phyloP scores from a whole-genome alignment of 108 stramenopile genomes.

The Skeletonema grethae region DNA sequence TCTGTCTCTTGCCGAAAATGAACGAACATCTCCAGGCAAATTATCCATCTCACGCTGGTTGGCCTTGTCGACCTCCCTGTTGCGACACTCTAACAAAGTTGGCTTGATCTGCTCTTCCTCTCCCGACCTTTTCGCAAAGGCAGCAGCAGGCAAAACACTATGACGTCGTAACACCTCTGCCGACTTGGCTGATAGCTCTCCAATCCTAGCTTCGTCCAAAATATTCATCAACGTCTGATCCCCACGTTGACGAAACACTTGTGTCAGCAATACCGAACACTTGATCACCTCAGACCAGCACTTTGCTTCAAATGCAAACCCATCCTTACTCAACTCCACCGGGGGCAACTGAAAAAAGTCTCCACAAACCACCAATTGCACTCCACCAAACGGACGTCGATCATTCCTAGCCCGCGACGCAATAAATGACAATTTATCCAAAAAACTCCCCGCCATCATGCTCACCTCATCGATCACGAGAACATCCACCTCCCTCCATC shows the following conservation, averaged over 20 bases:
- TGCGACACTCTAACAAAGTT: constrained; percentile 68
- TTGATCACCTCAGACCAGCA: constrained; percentile 56
- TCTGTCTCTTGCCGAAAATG: constrained; percentile 60
- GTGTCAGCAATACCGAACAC: constrained; percentile 50
- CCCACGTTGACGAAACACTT: constrained; percentile 81
- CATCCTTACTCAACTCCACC: constrained; percentile 46
- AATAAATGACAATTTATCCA: constrained; percentile 73
- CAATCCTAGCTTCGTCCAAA: constrained; percentile 78
- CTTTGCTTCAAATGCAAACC: constrained; percentile 69
- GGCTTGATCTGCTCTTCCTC: constrained; percentile 40
- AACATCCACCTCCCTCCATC: constrained; percentile 59
- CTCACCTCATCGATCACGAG: constrained; percentile 84
- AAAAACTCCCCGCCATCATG: constrained; percentile 79
- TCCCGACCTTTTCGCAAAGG: constrained; percentile 20
- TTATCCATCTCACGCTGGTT: constrained; percentile 62
- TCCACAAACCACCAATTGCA: constrained; percentile 91
- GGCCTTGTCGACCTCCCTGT: constrained; percentile 75
- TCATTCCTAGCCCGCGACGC: constrained; percentile 57
- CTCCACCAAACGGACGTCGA: constrained; percentile 81
- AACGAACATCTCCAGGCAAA: constrained; percentile 46
- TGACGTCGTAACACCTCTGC: constrained; percentile 27
- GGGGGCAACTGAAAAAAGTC: constrained; percentile 93
- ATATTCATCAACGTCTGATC: constrained; percentile 68
- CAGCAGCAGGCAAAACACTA: constrained; percentile 21
- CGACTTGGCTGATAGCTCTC: constrained; percentile 44